A percentile compares a stretch with the other conserved stretches of the same genome.
phyloP scores from a whole-genome alignment of 805 yeast species.

The Zygoascus biomembranicola region DNA sequence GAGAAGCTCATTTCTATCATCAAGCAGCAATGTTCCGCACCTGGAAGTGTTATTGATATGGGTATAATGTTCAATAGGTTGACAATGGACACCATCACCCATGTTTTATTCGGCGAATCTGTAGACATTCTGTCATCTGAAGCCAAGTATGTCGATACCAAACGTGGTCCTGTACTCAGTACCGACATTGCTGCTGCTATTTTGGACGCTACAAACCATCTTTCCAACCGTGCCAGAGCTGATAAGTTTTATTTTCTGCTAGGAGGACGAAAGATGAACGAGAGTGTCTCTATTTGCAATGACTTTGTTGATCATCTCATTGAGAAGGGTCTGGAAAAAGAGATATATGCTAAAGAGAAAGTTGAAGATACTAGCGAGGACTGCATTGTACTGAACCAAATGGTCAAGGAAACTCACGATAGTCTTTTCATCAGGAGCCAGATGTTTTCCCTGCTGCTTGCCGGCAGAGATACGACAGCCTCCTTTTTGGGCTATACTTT shows the following conservation, averaged over 20 bases:
- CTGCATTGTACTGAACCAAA: slow-evolving; percentile 41
- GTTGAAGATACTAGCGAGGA: slow-evolving; percentile 20
- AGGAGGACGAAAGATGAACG: neutral
- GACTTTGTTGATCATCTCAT: slow-evolving; percentile 35
- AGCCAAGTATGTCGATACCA: neutral
- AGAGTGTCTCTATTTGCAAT: slow-evolving; percentile 26
- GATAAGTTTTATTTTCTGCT: slow-evolving; percentile 18
- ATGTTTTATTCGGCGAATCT: slow-evolving; percentile 28
- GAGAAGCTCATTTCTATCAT: slow-evolving; percentile 15
- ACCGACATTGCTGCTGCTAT: neutral
- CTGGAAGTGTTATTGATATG: slow-evolving; percentile 19
- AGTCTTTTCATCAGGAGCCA: slow-evolving; percentile 42
- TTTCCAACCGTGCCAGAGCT: slow-evolving; percentile 6
- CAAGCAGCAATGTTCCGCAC: slow-evolving; percentile 1
- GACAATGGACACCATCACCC: slow-evolving; percentile 30
- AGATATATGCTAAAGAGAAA: neutral
- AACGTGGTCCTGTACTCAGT: neutral
- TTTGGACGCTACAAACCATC: neutral
- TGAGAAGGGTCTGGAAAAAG: slow-evolving; percentile 28
- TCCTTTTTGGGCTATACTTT: slow-evolving; percentile 39
- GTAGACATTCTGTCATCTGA: slow-evolving; percentile 17
- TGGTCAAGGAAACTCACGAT: slow-evolving; percentile 41
- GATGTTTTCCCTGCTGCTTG: slow-evolving; percentile 41
- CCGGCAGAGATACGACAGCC: slow-evolving; percentile 52
- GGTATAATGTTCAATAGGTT: slow-evolving; percentile 25